Evolutionary conservation across 2,329 filamentous ascomycete species (phyloP).

Genomic region (Cytospora chrysosperma): DNA sequence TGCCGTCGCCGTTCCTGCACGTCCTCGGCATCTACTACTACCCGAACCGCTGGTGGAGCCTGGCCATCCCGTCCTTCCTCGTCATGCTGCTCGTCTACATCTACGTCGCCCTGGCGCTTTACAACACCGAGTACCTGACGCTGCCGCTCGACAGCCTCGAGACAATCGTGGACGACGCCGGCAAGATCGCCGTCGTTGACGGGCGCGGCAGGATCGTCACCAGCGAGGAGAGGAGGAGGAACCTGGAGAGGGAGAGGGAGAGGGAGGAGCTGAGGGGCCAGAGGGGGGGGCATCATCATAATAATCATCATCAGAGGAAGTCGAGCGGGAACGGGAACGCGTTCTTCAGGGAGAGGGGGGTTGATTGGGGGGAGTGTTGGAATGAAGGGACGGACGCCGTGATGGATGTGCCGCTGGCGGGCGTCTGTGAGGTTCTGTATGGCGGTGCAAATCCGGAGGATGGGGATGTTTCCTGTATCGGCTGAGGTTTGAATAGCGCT

Average conservation of each 20-base stretch:
- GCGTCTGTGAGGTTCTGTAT: conserved; percentile 93
- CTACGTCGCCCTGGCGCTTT: conserved; percentile 86
- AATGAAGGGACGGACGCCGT: conserved; percentile 92
- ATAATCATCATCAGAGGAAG: conserved; percentile 34
- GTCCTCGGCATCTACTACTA: conserved; percentile 95
- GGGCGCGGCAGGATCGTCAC: conserved; percentile 53
- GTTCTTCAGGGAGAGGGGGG: conserved; percentile 24
- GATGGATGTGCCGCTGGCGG: conserved; percentile 92
- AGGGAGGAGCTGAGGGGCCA: conserved; percentile 34
- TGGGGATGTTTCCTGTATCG: neutral
- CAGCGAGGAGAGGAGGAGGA: conserved; percentile 38
- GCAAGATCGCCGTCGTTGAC: conserved; percentile 81
- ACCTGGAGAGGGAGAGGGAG: conserved; percentile 37
- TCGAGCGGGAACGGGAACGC: conserved; percentile 16
- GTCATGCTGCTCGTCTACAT: conserved; percentile 89
- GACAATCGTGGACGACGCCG: conserved; percentile 88
- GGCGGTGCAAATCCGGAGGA: conserved; percentile 50
- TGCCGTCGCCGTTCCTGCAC: conserved; percentile 88
- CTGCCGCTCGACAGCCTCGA: conserved; percentile 76
- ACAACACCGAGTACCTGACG: conserved; percentile 88
- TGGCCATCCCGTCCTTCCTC: conserved; percentile 86
- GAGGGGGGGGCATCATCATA: conserved; percentile 26
- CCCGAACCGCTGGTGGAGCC: conserved; percentile 95
- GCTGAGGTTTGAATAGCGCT: neutral
- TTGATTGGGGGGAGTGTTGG: conserved; percentile 83